Conservation (phyloP, 2,329 filamentous ascomycete genomes). For the Clarireedia monteithiana region DNA sequence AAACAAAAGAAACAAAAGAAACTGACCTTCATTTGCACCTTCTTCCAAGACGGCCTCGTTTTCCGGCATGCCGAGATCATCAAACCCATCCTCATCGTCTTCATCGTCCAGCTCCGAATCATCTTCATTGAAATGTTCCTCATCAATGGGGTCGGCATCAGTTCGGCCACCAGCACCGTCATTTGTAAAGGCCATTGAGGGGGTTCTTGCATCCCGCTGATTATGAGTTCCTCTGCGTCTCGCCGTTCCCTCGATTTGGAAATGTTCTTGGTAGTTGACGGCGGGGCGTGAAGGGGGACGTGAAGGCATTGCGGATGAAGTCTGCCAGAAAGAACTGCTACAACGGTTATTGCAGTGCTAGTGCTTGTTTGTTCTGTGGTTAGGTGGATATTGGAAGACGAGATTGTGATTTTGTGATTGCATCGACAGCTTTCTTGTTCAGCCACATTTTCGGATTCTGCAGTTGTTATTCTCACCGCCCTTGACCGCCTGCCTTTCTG, state of each 20-base stretch:
- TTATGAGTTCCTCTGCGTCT: conserved; percentile 1
- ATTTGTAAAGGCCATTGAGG: neutral
- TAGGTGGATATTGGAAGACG: neutral
- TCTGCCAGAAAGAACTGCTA: neutral
- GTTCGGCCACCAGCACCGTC: neutral
- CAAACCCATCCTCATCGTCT: conserved; percentile 6
- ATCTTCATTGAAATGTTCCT: neutral
- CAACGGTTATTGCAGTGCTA: too few species aligned
- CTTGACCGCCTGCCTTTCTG: neutral
- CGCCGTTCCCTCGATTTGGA: neutral
- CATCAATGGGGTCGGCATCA: neutral
- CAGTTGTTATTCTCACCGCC: neutral
- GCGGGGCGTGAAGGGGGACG: neutral
- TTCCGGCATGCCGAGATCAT: conserved; percentile 5
- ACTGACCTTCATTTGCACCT: conserved; percentile 6
- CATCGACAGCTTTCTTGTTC: neutral
- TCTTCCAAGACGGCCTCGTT: conserved; percentile 10
- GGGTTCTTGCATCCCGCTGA: neutral
- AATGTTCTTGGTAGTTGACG: conserved; percentile 5
- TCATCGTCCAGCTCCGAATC: conserved; percentile 4
- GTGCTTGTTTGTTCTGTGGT: neutral
- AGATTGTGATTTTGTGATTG: neutral
- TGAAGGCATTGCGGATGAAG: neutral
- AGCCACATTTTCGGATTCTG: neutral
- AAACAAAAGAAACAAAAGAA: neutral